These are phyloP conservation scores for Terfezia boudieri DNA, from an alignment of 495 filamentous ascomycete genomes.

Conservation along the genomic window DNA sequence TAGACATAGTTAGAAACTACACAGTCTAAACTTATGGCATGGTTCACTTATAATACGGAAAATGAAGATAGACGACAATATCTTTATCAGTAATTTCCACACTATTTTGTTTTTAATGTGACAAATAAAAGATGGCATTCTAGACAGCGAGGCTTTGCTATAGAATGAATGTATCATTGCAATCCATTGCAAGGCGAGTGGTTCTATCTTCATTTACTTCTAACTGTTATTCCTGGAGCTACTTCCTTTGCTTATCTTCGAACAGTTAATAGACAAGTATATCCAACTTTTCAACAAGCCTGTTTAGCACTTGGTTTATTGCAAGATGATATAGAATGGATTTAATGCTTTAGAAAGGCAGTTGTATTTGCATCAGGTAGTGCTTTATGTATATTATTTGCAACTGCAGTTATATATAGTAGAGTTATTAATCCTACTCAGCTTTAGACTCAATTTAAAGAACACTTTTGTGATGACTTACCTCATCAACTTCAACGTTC, in stretches of 20 bases:
- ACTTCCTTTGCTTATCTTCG: background rate
- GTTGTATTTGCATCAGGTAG: background rate
- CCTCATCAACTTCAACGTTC: background rate
- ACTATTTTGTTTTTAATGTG: conserved; percentile 2
- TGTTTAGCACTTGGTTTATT: background rate
- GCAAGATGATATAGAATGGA: background rate
- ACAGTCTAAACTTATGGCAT: conserved; percentile 5
- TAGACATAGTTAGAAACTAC: background rate
- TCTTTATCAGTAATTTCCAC: conserved; percentile 7
- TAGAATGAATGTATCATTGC: background rate
- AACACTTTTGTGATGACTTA: background rate
- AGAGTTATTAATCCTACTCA: background rate
- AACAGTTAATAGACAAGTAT: background rate
- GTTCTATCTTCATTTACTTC: background rate
- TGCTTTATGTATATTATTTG: background rate
- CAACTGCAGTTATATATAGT: background rate
- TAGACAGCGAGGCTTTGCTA: background rate
- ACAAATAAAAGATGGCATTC: background rate
- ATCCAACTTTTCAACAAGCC: background rate
- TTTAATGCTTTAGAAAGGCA: background rate
- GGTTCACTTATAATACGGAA: conserved; percentile 6
- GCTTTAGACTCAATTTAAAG: background rate
- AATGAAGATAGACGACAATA: conserved; percentile 1
- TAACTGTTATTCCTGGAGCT: background rate
- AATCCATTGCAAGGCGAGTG: background rate